phyloP scores from a whole-genome alignment of 345 rosid species.

The Euphorbia peplus region DNA sequence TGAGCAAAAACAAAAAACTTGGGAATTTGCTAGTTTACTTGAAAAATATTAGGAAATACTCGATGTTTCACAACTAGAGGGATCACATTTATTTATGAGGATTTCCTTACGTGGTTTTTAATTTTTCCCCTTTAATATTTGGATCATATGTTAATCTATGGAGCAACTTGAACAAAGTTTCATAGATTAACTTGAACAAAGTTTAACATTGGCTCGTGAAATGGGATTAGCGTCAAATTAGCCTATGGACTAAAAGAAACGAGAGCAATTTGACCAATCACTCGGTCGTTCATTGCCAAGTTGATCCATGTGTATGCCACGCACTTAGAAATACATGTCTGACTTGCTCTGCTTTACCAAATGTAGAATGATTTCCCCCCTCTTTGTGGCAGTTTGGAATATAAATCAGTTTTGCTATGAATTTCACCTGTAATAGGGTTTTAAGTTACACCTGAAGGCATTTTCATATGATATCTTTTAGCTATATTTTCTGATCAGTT shows the following conservation, averaged over 20 bases:
- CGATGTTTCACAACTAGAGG: background rate
- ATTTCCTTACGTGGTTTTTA: background rate
- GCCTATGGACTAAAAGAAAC: too few relatives aligned
- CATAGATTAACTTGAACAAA: background rate
- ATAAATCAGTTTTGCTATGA: background rate
- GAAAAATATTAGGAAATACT: background rate
- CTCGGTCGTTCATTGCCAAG: background rate
- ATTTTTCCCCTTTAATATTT: background rate
- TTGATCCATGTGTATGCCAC: background rate
- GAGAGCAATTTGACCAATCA: background rate
- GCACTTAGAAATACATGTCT: background rate
- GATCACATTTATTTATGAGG: background rate
- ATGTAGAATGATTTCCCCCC: background rate
- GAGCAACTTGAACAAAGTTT: background rate
- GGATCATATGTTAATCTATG: background rate
- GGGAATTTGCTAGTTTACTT: background rate
- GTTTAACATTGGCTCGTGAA: background rate
- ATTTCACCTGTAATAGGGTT: too few relatives aligned
- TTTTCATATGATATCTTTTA: background rate
- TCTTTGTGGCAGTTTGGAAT: background rate
- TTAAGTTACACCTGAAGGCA: too few relatives aligned
- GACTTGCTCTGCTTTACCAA: background rate
- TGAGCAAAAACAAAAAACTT: background rate
- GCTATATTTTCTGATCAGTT: background rate
- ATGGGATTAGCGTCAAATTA: background rate